These are phyloP conservation scores for Steccherinum ochraceum DNA, from an alignment of 768 basidiomycete genomes.

Conservation along the genomic window DNA sequence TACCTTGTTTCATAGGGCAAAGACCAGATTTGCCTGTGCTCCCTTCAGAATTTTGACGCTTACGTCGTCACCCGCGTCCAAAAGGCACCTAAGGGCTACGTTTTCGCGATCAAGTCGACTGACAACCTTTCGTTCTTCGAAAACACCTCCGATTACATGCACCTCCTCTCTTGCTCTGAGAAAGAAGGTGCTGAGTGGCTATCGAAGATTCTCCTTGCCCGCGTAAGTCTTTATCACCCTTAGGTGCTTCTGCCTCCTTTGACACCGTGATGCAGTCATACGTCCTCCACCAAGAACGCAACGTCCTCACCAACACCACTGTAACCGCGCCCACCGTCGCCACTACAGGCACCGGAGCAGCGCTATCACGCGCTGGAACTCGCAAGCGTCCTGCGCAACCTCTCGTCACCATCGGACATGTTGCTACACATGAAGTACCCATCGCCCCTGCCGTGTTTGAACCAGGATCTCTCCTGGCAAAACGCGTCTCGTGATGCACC, in stretches of 20 bases:
- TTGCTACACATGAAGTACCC: conserved; percentile 21
- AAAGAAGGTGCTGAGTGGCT: conserved; percentile 74
- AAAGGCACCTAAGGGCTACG: conserved; percentile 79
- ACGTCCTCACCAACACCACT: conserved; percentile 52
- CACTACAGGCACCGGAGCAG: conserved; percentile 20
- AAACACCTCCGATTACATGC: conserved; percentile 80
- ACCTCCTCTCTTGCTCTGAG: conserved; percentile 75
- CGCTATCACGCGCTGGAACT: conserved; percentile 31
- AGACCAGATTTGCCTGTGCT: conserved; percentile 78
- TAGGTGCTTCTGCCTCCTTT: conserved; percentile 1
- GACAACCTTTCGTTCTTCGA: conserved; percentile 86
- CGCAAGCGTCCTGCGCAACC: conserved; percentile 38
- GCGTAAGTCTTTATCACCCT: conserved; percentile 42
- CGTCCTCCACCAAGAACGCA: conserved; percentile 73
- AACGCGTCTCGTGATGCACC: conserved; percentile 28
- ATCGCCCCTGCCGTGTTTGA: conserved; percentile 46
- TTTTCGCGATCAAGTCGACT: conserved; percentile 85
- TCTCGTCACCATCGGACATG: conserved; percentile 36
- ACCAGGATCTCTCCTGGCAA: conserved; percentile 68
- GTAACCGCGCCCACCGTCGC: conserved; percentile 11
- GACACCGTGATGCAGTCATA: conserved; percentile 65
- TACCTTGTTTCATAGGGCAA: conserved; percentile 51
- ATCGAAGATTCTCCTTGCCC: conserved; percentile 72
- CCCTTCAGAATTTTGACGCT: conserved; percentile 83
- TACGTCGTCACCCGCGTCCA: conserved; percentile 72